Base-by-base conservation (phyloP, 176 grass and related monocot genomes). In the Pontederia paniculata region DNA sequence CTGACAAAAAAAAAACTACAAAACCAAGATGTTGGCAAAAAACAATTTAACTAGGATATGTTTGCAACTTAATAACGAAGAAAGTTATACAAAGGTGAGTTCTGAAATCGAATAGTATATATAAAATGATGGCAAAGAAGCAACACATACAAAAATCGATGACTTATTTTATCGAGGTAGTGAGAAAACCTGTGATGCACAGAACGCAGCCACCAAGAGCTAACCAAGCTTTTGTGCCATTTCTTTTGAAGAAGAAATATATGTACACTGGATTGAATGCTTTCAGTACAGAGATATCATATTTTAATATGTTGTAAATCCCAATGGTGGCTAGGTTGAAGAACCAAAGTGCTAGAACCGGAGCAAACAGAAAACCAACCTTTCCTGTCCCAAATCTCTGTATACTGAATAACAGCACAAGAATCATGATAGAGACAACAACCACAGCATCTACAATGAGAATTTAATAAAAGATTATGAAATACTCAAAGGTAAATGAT, bases 371-470 rank as follows among this genome's bases (percentile, higher is more conserved):
- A 77, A 91, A 72, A 25, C 93, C 93, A 56, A 98, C 75, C 88
- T 98, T 98, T 74, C 93, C 83, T 14, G 93, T 88, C 42, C 93
- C 93, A 66, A 91, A 91, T 52, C 83, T 98, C 70, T 98, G 93
- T 54, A 98, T 75, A 12, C 93, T 98, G 64, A 98, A 98, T 53
- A 98, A 58, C 59, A 98, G 54, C 50, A 91, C 0, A 69, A 98
- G 83, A 80, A 91, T 57, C 13, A 84, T 15, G 15, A 84, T 75
- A 17, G 93, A 98, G 54, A 88, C 44, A 23, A 91, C 73, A 44
- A 98, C 93, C 77, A 98, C 93, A 69, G 80, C 82, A 84, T 88
- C 93, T 97, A 80, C 71, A 59, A 55, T 53, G 66, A 48, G 50
- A 69, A 67, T 63, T 20, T 66, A 20, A 42, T 42, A 52, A 53